phyloP scores from a whole-genome alignment of 1,139 yeast genomes.

The Zygoascus hellenicus region DNA sequence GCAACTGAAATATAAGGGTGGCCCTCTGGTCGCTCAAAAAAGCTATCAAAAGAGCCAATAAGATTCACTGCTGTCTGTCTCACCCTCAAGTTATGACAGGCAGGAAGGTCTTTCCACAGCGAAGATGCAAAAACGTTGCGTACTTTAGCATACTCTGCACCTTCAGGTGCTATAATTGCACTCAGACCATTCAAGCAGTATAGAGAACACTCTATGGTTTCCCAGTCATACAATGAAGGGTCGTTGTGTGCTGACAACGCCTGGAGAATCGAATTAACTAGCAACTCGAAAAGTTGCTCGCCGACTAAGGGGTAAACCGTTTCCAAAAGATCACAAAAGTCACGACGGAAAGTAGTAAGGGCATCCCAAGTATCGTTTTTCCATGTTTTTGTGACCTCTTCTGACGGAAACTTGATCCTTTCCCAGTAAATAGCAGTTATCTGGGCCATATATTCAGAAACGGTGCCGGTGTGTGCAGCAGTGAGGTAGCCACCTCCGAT shows the following conservation, averaged over 20 bases:
- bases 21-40: constrained; percentile 31
- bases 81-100: constrained; percentile 25
- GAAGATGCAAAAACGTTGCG: constrained; percentile 30
- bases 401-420: constrained; percentile 45
- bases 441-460: constrained; percentile 37
- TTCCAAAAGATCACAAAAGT: constrained; percentile 72
- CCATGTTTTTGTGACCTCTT: constrained; percentile 23
- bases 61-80: constrained; percentile 34
- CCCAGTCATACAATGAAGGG: constrained; percentile 27
- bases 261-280: constrained; percentile 41
- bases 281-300: constrained; percentile 44
- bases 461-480: constrained; percentile 15
- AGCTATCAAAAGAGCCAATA: constrained; percentile 33
- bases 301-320: constrained; percentile 62
- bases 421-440: constrained; percentile 58
- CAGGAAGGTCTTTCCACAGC: constrained; percentile 30
- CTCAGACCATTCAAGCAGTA: constrained; percentile 50
- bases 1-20: constrained; percentile 28
- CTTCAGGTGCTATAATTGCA: constrained; percentile 33
- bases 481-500: constrained; percentile 46
- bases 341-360: constrained; percentile 61
- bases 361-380: constrained; percentile 40
- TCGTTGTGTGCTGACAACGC: constrained; percentile 20
- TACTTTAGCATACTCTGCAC: constrained; percentile 24
- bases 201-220: constrained; percentile 63